phyloP scores from a whole-genome alignment of 169 alveolate genomes.

The Plasmodium malariae region DNA sequence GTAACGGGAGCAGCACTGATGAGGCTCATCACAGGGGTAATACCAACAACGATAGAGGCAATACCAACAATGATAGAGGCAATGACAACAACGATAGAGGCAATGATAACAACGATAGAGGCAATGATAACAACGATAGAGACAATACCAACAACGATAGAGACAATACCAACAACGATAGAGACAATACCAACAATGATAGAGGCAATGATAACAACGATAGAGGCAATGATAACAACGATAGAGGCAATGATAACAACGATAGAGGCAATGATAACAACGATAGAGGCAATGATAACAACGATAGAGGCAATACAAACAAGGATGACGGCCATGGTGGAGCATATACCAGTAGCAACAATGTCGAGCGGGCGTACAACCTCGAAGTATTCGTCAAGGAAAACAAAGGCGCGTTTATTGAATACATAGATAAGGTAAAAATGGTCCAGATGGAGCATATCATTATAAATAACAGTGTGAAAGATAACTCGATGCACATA shows the following conservation, averaged over 20 bases:
- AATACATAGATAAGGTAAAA: constrained; percentile 22
- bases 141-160: too few species aligned
- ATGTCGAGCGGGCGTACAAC: constrained; percentile 8
- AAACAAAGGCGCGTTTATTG: constrained; percentile 25
- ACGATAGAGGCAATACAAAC: too few species aligned
- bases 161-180: background rate
- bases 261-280: background rate
- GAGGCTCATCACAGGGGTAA: background rate
- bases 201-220: background rate
- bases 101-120: too few species aligned
- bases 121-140: too few species aligned
- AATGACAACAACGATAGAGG: too few species aligned
- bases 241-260: background rate
- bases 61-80: too few species aligned
- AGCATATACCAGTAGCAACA: too few species aligned
- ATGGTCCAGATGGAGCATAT: constrained; percentile 59
- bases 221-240: background rate
- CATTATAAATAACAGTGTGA: constrained; percentile 31
- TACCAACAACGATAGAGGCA: too few species aligned
- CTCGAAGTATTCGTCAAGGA: constrained; percentile 11
- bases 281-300: background rate
- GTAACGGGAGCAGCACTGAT: background rate
- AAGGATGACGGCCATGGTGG: too few species aligned
- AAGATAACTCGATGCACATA: constrained; percentile 29
- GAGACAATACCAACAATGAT: background rate